A percentile compares a stretch with the other conserved stretches of the same genome.
phyloP scores from a whole-genome alignment of 768 basidiomycete species.

The Russula sp. region DNA sequence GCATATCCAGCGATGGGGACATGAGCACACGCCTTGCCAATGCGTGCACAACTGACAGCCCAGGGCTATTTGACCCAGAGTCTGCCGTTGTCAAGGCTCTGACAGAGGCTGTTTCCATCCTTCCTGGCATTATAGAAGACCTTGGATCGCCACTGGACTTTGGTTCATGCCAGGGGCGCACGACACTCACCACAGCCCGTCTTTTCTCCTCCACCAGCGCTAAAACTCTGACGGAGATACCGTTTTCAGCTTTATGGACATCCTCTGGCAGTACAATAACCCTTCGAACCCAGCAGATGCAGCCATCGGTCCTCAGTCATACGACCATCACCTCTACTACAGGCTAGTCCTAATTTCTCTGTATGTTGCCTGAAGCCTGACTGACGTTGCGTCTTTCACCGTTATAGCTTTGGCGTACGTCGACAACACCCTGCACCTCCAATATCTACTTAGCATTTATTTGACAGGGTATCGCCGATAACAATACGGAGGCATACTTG shows the following conservation, averaged over 20 bases:
- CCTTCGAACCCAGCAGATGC: slow-evolving; percentile 68
- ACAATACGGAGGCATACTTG: slow-evolving; percentile 61
- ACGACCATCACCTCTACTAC: slow-evolving; percentile 80
- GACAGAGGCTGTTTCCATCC: slow-evolving; percentile 3
- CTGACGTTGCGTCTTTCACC: neutral
- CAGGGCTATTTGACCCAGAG: slow-evolving; percentile 1
- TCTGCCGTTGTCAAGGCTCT: slow-evolving; percentile 9
- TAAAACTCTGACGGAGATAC: neutral
- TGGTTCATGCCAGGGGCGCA: neutral
- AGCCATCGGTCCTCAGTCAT: slow-evolving; percentile 60
- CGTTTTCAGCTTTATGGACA: slow-evolving; percentile 66
- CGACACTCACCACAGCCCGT: slow-evolving; percentile 14
- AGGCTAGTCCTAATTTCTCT: slow-evolving; percentile 37
- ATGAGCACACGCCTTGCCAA: neutral
- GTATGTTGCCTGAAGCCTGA: neutral
- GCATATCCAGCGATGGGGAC: neutral
- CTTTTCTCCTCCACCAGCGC: neutral
- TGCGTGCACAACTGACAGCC: neutral
- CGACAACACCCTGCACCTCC: neutral
- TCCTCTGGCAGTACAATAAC: slow-evolving; percentile 67
- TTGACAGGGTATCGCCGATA: slow-evolving; percentile 59
- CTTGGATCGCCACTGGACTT: slow-evolving; percentile 3
- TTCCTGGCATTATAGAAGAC: neutral
- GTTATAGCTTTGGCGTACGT: slow-evolving; percentile 51
- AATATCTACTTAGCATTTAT: slow-evolving; percentile 1